Evolutionary conservation across 2,329 filamentous ascomycete species (phyloP).

Genomic region (Trichoderma asperellum): DNA sequence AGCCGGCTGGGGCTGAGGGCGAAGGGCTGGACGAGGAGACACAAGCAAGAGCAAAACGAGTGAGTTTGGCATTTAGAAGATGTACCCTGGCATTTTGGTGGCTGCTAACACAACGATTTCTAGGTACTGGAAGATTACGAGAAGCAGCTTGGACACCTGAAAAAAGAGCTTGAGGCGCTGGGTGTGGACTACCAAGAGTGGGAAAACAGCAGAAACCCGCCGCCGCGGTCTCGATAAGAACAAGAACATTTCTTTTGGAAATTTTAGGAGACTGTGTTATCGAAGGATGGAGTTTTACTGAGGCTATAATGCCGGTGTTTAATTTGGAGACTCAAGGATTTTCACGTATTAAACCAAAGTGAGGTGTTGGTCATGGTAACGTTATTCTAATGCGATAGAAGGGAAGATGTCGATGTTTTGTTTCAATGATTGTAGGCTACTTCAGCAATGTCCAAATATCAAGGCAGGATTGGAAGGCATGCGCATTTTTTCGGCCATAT

Average conservation of each 20-base stretch:
- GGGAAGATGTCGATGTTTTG: background rate
- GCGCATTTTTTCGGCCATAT: background rate
- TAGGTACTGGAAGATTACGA: constrained; percentile 82
- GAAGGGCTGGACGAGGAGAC: constrained; percentile 70
- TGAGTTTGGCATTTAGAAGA: constrained; percentile 43
- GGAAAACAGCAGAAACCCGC: constrained; percentile 54
- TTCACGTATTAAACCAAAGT: constrained; percentile 1
- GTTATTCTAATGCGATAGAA: constrained; percentile 9
- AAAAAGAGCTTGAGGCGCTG: constrained; percentile 69
- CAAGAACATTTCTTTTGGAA: background rate
- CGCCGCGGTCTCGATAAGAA: constrained; percentile 42
- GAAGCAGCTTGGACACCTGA: constrained; percentile 76
- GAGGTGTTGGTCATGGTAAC: background rate
- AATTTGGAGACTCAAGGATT: constrained; percentile 7
- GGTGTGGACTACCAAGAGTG: constrained; percentile 61
- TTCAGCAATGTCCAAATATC: background rate
- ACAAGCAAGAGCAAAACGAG: constrained; percentile 74
- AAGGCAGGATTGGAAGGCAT: background rate
- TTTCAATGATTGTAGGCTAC: background rate
- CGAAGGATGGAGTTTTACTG: background rate
- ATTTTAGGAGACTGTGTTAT: background rate
- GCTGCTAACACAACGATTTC: constrained; percentile 29
- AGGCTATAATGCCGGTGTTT: constrained; percentile 10
- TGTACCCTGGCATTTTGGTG: background rate
- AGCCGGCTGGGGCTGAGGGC: constrained; percentile 60